phyloP scores from a whole-genome alignment of 495 filamentous ascomycete species.

The Rhizodiscina lignyota region DNA sequence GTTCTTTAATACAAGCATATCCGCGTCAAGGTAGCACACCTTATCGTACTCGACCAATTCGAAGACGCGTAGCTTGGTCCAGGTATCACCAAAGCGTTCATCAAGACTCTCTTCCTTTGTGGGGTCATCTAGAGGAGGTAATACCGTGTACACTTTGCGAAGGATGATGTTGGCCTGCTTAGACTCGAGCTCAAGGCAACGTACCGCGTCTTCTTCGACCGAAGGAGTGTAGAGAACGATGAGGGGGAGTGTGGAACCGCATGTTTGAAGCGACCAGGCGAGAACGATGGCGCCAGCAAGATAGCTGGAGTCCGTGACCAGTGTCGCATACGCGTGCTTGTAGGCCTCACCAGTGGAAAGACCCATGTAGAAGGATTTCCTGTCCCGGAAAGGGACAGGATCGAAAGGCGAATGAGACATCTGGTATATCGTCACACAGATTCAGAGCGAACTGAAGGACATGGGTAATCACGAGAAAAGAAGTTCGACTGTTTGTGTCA shows the following conservation, averaged over 20 bases:
- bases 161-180: conserved; percentile 20
- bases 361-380: too few species aligned
- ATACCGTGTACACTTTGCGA: conserved; percentile 19
- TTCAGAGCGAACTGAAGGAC: too few species aligned
- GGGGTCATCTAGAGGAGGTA: conserved; percentile 5
- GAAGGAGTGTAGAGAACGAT: conserved; percentile 28
- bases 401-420: too few species aligned
- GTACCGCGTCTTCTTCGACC: conserved; percentile 14
- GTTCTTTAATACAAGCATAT: too few species aligned
- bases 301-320: conserved; percentile 33
- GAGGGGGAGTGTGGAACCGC: conserved; percentile 27
- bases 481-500: too few species aligned
- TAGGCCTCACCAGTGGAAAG: too few species aligned
- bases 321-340: conserved; percentile 23
- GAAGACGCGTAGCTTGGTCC: conserved; percentile 39
- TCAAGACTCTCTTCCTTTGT: too few species aligned
- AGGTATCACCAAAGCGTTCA: conserved; percentile 33
- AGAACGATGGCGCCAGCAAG: conserved; percentile 33
- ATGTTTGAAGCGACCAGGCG: conserved; percentile 27
- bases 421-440: too few species aligned
- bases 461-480: too few species aligned
- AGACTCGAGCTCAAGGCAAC: conserved; percentile 21
- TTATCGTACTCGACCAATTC: conserved; percentile 23
- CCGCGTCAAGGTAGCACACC: conserved; percentile 32
- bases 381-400: too few species aligned